phyloP scores from a whole-genome alignment of 768 basidiomycete genomes.

The Termitomyces sp. region DNA sequence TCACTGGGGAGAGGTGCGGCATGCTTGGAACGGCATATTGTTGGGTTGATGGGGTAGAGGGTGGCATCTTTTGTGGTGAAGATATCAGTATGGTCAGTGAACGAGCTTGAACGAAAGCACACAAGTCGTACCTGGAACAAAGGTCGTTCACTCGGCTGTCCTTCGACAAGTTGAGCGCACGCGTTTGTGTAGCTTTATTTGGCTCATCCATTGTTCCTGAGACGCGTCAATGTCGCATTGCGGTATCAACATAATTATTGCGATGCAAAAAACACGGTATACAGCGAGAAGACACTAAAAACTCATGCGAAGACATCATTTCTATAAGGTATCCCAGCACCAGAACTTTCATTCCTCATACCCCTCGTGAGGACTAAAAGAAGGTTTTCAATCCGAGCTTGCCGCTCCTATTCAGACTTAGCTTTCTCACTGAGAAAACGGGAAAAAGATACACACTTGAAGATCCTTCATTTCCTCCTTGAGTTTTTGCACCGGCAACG shows the following conservation, averaged over 20 bases:
- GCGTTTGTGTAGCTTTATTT: slow-evolving; percentile 4
- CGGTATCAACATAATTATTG: not conserved
- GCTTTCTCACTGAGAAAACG: not conserved
- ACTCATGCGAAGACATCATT: not conserved
- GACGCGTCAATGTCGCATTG: not conserved
- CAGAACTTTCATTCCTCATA: slow-evolving; percentile 43
- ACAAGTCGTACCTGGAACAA: not conserved
- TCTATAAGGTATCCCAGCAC: not conserved
- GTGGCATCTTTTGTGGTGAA: slow-evolving; percentile 21
- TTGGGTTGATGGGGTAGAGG: slow-evolving; percentile 45
- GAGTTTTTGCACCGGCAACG: slow-evolving; percentile 58
- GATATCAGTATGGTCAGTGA: not conserved
- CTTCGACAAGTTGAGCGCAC: not conserved
- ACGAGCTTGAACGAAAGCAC: not conserved
- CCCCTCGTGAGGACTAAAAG: slow-evolving; percentile 63
- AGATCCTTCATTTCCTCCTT: slow-evolving; percentile 82
- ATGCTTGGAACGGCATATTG: slow-evolving; percentile 39
- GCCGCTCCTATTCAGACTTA: slow-evolving; percentile 47
- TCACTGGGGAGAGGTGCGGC: slow-evolving; percentile 48
- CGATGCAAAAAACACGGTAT: not conserved
- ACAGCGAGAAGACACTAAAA: not conserved
- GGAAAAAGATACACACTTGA: slow-evolving; percentile 43
- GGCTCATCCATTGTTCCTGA: too few species aligned
- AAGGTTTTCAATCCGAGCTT: slow-evolving; percentile 72
- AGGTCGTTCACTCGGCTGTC: not conserved